Conservation (phyloP, 331 rosid genomes). For the Quercus lobata region DNA sequence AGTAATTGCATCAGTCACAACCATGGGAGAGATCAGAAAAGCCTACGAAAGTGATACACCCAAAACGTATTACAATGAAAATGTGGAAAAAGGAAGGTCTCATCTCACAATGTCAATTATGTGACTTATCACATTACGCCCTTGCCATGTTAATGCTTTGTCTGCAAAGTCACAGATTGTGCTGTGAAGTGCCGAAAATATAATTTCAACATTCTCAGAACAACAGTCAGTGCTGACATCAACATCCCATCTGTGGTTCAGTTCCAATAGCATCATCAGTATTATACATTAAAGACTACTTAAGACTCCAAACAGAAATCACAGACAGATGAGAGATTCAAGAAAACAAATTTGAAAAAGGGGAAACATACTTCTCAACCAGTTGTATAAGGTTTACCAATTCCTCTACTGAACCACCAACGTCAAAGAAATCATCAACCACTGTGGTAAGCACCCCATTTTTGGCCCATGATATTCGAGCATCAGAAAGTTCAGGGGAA, state of each 20-base stretch:
- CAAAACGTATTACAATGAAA: background rate
- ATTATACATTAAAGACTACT: background rate
- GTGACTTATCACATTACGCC: constrained; percentile 43
- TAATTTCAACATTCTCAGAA: constrained; percentile 66
- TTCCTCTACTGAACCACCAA: constrained; percentile 71
- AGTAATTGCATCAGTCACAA: background rate
- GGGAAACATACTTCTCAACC: constrained; percentile 58
- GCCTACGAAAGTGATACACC: background rate
- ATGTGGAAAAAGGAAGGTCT: constrained; percentile 13
- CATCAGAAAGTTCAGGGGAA: constrained; percentile 60
- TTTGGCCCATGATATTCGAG: constrained; percentile 84
- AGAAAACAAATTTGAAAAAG: background rate
- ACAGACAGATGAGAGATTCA: background rate
- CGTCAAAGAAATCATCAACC: constrained; percentile 79
- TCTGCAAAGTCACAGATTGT: constrained; percentile 63
- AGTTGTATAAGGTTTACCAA: constrained; percentile 56
- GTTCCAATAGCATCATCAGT: constrained; percentile 1
- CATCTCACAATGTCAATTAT: constrained; percentile 60
- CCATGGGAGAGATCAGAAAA: background rate
- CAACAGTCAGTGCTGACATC: constrained; percentile 42
- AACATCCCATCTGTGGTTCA: constrained; percentile 73
- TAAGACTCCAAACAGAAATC: constrained; percentile 8
- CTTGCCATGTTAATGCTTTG: constrained; percentile 53
- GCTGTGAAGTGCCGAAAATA: constrained; percentile 55
- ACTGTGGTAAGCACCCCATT: constrained; percentile 65